Evolutionary conservation across 176 grass and related monocot species (phyloP).

Genomic region (Oryza rufipogon): DNA sequence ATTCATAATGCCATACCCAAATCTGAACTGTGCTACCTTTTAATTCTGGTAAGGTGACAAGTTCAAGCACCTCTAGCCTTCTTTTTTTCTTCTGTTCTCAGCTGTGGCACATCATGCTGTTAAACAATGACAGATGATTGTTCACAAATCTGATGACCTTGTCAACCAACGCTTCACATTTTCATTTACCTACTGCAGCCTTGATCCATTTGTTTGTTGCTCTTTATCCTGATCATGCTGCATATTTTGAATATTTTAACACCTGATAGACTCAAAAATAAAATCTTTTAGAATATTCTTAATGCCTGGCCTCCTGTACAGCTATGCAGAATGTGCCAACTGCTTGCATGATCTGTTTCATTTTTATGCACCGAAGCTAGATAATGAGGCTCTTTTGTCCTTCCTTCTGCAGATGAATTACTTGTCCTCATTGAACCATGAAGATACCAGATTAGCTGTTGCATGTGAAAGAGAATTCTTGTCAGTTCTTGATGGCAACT

Average conservation of each 20-base stretch:
- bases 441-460: conserved; percentile 97
- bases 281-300: neutral
- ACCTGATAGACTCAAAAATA: neutral
- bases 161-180: conserved; percentile 9
- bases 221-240: conserved; percentile 24
- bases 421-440: conserved; percentile 82
- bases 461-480: conserved; percentile 93
- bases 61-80: neutral
- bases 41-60: conserved; percentile 16
- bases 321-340: neutral
- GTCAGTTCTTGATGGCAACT: conserved; percentile 88
- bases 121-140: neutral
- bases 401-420: conserved; percentile 67
- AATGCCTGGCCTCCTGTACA: neutral
- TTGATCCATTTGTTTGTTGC: conserved; percentile 7
- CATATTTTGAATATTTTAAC: neutral
- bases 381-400: conserved; percentile 1
- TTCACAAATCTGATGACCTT: neutral
- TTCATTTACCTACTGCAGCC: neutral
- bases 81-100: neutral
- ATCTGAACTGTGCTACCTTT: conserved; percentile 1
- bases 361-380: conserved; percentile 9
- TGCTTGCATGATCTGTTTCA: neutral
- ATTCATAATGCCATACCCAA: conserved; percentile 26
- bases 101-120: neutral